Percentiles rank a stretch among this genome's conserved stretches.
These are phyloP conservation scores for Mucor piriformis DNA, from an alignment of 371 early-diverging fungal genomes.

Conservation along the genomic window DNA sequence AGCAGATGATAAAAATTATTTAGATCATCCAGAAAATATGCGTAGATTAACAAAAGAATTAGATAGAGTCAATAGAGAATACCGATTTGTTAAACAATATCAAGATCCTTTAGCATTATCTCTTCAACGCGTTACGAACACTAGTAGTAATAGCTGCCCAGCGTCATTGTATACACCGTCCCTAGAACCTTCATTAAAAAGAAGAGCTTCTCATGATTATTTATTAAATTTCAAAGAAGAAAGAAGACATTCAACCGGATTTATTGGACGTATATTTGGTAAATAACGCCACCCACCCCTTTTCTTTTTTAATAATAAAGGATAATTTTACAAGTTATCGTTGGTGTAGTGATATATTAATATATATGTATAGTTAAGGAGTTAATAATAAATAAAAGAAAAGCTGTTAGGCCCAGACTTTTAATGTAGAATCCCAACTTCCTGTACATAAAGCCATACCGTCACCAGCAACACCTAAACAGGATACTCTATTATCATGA, in stretches of 20 bases:
- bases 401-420: constrained; percentile 55
- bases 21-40: constrained; percentile 58
- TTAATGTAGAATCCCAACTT: constrained; percentile 94
- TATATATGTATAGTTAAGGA: too few relatives aligned
- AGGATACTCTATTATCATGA: constrained; percentile 97
- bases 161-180: not conserved
- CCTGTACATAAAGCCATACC: constrained; percentile 98
- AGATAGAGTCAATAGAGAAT: constrained; percentile 59
- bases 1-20: constrained; percentile 54
- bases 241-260: constrained; percentile 20
- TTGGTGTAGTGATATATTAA: not conserved
- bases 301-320: not conserved
- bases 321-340: constrained; percentile 1
- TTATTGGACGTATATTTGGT: constrained; percentile 20
- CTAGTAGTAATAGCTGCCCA: not conserved
- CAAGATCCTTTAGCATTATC: constrained; percentile 46
- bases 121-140: constrained; percentile 32
- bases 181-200: constrained; percentile 6
- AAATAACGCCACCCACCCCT: not conserved
- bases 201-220: constrained; percentile 26
- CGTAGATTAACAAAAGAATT: constrained; percentile 50
- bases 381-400: constrained; percentile 1
- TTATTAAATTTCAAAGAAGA: constrained; percentile 19
- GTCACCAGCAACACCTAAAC: constrained; percentile 93
- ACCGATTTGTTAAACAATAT: constrained; percentile 40